phyloP scores from a whole-genome alignment of 1,284 basidiomycete species.

The Pterulicium gracile region DNA sequence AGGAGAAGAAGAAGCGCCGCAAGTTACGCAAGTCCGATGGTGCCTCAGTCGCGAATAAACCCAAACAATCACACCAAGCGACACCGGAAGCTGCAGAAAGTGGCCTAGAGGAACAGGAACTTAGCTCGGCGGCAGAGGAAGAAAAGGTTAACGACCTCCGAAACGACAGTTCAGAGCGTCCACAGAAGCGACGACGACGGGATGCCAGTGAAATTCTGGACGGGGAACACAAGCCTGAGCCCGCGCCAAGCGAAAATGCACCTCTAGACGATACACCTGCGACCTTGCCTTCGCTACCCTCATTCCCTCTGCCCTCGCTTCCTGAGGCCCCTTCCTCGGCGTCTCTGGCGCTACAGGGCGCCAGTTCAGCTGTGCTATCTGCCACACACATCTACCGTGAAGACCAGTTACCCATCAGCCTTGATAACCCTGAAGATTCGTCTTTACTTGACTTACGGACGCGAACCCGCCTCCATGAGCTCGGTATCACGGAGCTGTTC shows the following conservation, averaged over 20 bases:
- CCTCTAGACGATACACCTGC: too few relatives aligned
- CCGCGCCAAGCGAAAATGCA: too few relatives aligned
- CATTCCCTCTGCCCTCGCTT: constrained; percentile 62
- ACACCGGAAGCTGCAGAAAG: too few relatives aligned
- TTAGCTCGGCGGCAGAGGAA: too few relatives aligned
- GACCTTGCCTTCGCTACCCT: too few relatives aligned
- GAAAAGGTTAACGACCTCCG: too few relatives aligned
- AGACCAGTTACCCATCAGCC: constrained; percentile 17
- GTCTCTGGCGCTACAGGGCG: constrained; percentile 50
- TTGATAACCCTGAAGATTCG: not conserved
- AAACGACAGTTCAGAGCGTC: too few relatives aligned
- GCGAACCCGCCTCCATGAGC: constrained; percentile 52
- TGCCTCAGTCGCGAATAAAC: constrained; percentile 4
- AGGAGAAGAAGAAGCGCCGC: constrained; percentile 51
- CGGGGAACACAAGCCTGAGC: too few relatives aligned
- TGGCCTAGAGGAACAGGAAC: too few relatives aligned
- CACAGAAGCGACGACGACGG: too few relatives aligned
- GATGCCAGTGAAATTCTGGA: too few relatives aligned
- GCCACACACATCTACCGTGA: not conserved
- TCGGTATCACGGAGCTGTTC: constrained; percentile 77
- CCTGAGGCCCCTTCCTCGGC: constrained; percentile 65
- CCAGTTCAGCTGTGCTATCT: not conserved
- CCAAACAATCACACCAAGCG: too few relatives aligned
- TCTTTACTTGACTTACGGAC: constrained; percentile 45
- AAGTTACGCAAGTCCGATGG: constrained; percentile 37